Evolutionary conservation across 352 stramenopile genomes (phyloP).

Genomic region (Globisporangium recalcitrans): DNA sequence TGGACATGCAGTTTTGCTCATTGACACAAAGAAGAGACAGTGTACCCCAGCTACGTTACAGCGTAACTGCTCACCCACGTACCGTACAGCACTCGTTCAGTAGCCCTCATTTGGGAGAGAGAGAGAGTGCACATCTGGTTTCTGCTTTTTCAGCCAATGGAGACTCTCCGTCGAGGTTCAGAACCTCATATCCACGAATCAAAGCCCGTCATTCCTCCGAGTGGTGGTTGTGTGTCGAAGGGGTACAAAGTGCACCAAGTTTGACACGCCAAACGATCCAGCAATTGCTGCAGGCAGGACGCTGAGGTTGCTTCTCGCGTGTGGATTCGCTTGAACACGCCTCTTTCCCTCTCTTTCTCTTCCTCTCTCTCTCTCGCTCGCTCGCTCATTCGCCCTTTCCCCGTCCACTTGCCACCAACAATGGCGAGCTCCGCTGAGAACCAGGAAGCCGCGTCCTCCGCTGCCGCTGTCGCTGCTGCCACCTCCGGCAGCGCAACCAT

Average conservation of each 20-base stretch:
- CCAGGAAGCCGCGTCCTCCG: neutral
- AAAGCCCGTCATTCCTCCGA: neutral
- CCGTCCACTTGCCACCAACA: neutral
- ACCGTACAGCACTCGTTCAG: neutral
- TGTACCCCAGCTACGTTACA: neutral
- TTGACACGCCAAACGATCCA: slow-evolving; percentile 7
- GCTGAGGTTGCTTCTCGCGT: neutral
- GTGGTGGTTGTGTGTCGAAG: neutral
- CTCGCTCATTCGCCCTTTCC: neutral
- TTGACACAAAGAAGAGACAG: neutral
- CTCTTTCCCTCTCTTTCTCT: neutral
- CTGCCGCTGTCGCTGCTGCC: slow-evolving; percentile 18
- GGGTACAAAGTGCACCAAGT: neutral
- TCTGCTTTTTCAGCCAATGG: slow-evolving; percentile 1
- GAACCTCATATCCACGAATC: neutral
- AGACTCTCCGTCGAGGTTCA: neutral
- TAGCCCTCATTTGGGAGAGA: neutral
- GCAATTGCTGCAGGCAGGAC: neutral
- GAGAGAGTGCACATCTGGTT: neutral
- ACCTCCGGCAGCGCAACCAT: too few species aligned
- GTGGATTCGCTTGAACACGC: slow-evolving; percentile 9
- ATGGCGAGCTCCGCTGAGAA: slow-evolving; percentile 14
- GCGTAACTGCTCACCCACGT: neutral
- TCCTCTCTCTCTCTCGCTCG: neutral
- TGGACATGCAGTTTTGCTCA: neutral